These are phyloP conservation scores for Erythrobasidium hasegawianum DNA, from an alignment of 1,284 basidiomycete genomes.

Conservation along the genomic window DNA sequence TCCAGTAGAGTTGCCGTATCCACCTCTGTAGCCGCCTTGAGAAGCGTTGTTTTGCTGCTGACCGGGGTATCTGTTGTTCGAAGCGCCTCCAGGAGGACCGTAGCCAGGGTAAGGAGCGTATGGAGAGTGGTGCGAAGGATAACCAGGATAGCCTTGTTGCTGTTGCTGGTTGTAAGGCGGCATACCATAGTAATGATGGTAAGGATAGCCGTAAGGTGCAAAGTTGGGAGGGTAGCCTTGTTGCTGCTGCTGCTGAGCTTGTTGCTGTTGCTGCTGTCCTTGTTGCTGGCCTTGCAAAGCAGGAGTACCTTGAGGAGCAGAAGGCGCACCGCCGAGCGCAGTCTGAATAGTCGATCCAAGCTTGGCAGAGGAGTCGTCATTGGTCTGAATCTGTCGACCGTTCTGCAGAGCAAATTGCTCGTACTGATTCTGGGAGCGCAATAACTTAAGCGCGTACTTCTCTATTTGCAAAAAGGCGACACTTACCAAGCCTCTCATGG, in stretches of 20 bases:
- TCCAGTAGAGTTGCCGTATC: slow-evolving; percentile 8
- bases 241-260: slow-evolving; percentile 25
- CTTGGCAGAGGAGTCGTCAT: slow-evolving; percentile 25
- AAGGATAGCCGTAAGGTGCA: slow-evolving; percentile 27
- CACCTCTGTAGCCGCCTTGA: slow-evolving; percentile 13
- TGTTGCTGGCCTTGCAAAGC: background rate
- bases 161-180: slow-evolving; percentile 10
- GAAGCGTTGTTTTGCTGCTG: background rate
- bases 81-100: slow-evolving; percentile 14
- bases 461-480: background rate
- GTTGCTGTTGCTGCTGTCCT: slow-evolving; percentile 30
- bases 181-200: slow-evolving; percentile 26
- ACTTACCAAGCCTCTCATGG: slow-evolving; percentile 11
- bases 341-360: slow-evolving; percentile 4
- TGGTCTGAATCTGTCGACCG: background rate
- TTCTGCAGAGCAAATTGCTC: slow-evolving; percentile 20
- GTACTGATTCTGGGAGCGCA: slow-evolving; percentile 12
- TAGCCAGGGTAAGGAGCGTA: slow-evolving; percentile 26
- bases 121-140: slow-evolving; percentile 15
- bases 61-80: background rate
- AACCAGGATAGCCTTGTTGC: slow-evolving; percentile 6
- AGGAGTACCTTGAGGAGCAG: background rate
- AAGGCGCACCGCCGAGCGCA: slow-evolving; percentile 1
- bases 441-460: background rate
- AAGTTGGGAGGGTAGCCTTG: slow-evolving; percentile 21